Evolutionary conservation across 73 alveolate species (phyloP).

Genomic region (Paramecium tetraurelia): DNA sequence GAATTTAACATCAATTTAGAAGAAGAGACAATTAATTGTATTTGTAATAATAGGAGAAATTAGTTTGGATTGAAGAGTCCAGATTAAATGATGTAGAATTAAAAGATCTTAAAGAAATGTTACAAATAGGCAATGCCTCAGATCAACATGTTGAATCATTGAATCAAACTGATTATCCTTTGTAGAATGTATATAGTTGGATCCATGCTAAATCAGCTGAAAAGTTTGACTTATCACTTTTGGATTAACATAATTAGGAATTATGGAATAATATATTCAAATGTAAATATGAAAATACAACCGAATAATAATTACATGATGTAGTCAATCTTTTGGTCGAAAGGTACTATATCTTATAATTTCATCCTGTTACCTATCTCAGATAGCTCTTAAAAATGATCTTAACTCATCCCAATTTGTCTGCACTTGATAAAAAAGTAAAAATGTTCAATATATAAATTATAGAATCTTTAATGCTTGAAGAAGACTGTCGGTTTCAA

Average conservation of each 20-base stretch:
- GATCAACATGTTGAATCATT: not conserved
- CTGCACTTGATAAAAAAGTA: conserved; percentile 11
- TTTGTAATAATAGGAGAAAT: not conserved
- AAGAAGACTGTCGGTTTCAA: not conserved
- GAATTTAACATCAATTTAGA: not conserved
- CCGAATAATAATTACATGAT: not conserved
- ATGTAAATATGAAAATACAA: not conserved
- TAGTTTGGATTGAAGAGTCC: not conserved
- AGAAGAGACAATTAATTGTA: not conserved
- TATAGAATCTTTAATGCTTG: not conserved
- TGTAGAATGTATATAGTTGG: not conserved
- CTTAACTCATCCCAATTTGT: not conserved
- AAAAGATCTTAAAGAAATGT: not conserved
- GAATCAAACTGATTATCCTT: not conserved
- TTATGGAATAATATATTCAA: not conserved
- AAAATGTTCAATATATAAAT: not conserved
- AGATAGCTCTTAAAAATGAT: not conserved
- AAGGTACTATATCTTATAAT: not conserved
- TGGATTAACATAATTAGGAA: not conserved
- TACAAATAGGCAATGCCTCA: not conserved
- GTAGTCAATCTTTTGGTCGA: not conserved
- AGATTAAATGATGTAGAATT: not conserved
- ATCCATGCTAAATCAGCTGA: not conserved
- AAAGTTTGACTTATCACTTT: not conserved
- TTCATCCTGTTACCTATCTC: not conserved